Percentiles rank a stretch among this genome's conserved stretches.
phyloP scores from a whole-genome alignment of 805 yeast genomes.

The Ogataea ramenticola region DNA sequence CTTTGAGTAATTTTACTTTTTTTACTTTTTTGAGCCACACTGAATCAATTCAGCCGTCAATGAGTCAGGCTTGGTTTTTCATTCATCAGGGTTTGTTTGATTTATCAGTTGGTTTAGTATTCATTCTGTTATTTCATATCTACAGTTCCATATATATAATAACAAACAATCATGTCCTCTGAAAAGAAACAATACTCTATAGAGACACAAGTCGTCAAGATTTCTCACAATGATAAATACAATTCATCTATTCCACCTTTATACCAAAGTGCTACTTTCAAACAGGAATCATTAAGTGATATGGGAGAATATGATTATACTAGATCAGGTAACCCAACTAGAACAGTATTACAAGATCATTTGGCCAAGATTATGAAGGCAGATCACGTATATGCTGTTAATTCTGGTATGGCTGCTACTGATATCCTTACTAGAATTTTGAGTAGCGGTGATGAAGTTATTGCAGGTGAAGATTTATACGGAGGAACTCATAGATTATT shows the following conservation, averaged over 20 bases:
- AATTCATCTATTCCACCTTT: conserved; percentile 82
- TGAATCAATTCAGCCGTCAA: too few relatives aligned
- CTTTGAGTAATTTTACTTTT: too few relatives aligned
- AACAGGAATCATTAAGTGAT: conserved; percentile 62
- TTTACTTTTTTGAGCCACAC: too few relatives aligned
- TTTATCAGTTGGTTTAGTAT: too few relatives aligned
- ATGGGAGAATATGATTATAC: conserved; percentile 85
- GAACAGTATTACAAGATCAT: conserved; percentile 73
- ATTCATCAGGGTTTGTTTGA: too few relatives aligned
- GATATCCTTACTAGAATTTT: conserved; percentile 76
- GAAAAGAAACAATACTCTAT: conserved; percentile 36
- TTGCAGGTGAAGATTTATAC: conserved; percentile 91
- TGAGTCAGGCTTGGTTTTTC: too few relatives aligned
- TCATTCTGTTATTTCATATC: too few relatives aligned
- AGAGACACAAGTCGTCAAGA: conserved; percentile 65
- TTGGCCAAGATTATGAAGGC: conserved; percentile 75
- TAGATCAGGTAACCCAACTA: conserved; percentile 90
- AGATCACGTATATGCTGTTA: conserved; percentile 69
- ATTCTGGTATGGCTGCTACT: conserved; percentile 89
- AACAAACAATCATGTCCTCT: background rate
- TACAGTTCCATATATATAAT: too few relatives aligned
- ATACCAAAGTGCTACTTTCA: conserved; percentile 93
- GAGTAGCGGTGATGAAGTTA: conserved; percentile 79
- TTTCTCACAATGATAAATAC: conserved; percentile 59
- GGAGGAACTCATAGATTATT: conserved; percentile 90